Base-by-base conservation (phyloP, 352 stramenopile genomes). In the Phytophthora vignae region DNA sequence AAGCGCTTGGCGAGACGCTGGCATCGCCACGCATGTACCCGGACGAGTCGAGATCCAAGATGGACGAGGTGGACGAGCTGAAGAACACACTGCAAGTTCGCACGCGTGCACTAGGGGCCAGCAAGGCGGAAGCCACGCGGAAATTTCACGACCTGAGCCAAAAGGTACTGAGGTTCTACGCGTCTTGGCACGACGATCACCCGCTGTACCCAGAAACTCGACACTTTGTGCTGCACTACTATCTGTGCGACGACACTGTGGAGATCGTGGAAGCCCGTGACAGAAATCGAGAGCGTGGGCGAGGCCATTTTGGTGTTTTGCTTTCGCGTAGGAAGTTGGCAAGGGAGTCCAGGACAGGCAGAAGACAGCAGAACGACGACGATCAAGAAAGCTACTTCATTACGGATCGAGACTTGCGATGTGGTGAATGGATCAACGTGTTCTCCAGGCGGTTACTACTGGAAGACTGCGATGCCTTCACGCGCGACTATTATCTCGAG, bases 221-320 rank as follows among this genome's bases (percentile, higher is more conserved):
- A 17, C 77, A 83, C 42, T 98, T 97, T 71, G 85, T 96, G 22
- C 66, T 99, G 22, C 91, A 98, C 73, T 99, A 97, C 74, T 98
- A 97, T 72, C 64, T 98, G 55, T 76, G 80, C 25, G 93, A 99
- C 78, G 93, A 98, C 66, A 98, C 91, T 15, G 67, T 98, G 7
- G 93, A 98, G 74, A 77, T 99, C 2, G 78, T 96, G 17, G 93
- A 98, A 78, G 77, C 82, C 7, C 73, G 89, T 25, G 42, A 85
- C 48, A 55, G 73, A 10, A 78, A 82, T 19, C 76, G 90, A 12
- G 81, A 79, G 78, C 60, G 80, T 74, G 76, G 77, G 52, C 68
- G 81, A 36, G 85, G 83, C 12, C 79, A 86, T 21, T 96, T 97
- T 55, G 74, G 90, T 8, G 88, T 97, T 52, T 81, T 98, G 44